Percentiles rank a stretch among this genome's conserved stretches.
Conservation (phyloP, 78 protist species). For the Protostelium mycophagum region DNA sequence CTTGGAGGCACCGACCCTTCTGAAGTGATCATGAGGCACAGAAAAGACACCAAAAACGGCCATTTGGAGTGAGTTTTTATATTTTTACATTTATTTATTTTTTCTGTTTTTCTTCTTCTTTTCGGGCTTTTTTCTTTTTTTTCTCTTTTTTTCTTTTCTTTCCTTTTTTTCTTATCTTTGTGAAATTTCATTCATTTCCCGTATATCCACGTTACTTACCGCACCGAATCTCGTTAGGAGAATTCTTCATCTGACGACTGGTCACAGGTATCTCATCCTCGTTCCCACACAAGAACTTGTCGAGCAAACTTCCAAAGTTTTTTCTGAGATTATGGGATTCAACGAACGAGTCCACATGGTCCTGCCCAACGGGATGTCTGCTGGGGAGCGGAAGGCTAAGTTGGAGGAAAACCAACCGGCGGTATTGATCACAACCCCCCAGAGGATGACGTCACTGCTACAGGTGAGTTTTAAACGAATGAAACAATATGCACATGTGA, state of each 20-base stretch:
- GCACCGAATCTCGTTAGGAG: too few species aligned
- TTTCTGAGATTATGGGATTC: neutral
- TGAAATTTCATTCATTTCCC: too few species aligned
- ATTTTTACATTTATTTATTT: neutral
- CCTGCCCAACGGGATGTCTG: neutral
- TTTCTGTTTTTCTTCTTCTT: too few species aligned
- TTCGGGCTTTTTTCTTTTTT: too few species aligned
- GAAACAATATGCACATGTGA: too few species aligned
- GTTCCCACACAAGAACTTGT: conserved; percentile 76
- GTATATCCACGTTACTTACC: too few species aligned
- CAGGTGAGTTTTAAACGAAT: neutral
- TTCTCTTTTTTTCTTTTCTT: too few species aligned
- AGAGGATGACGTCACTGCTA: neutral
- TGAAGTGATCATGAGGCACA: neutral
- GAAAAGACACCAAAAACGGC: neutral
- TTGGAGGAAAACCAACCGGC: neutral
- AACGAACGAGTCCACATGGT: neutral
- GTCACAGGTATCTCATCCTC: conserved; percentile 23
- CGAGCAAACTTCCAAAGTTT: conserved; percentile 9
- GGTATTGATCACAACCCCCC: neutral
- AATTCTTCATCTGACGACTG: too few species aligned
- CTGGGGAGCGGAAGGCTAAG: neutral
- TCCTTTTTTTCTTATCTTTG: too few species aligned
- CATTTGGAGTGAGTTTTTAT: neutral
- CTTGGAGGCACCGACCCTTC: neutral